Evolutionary conservation across 306 rosid genomes (phyloP), one percentile per base, ranked within the genome.

Genomic region (Vigna mungo): DNA sequence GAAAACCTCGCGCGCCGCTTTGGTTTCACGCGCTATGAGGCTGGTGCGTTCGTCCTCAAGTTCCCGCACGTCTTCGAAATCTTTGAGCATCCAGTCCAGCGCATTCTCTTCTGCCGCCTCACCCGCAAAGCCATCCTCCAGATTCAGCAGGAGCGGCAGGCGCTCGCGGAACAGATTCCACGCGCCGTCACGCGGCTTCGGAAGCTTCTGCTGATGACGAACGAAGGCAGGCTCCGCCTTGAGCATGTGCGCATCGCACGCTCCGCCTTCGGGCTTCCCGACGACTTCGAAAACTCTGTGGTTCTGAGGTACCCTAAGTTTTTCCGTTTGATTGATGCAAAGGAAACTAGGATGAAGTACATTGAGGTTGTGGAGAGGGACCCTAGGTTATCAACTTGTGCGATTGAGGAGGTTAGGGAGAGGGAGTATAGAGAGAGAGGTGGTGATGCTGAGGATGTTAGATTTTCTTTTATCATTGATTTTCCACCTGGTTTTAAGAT

Each of bases 401-500:
- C 90, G 27, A 89, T 94, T 48, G 98, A 92, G 81, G 84, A 75
- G 60, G 88, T 78, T 80, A 89, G 97, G 86, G 98, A 94, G 86
- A 84, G n/a, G 17, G 90, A 89, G 56, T 90, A 92, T 30, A 90
- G 97, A 64, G 92, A 85, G 68, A 90, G 70, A 79, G 98, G 97
- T 44, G 78, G 76, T 82, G 92, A 87, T 67, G 91, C 93, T 15
- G 97, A 92, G 84, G 87, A 94, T 78, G 72, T 88, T 74, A 79
- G 96, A 82, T 94, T 92, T 76, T 84, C 97, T 0, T 92, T 92
- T 71, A 30, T 88, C 63, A 84, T 94, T 74, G 86, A 94, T 79
- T 92, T 92, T 30, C 98, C 95, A 0, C 95, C 96, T 0, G 97
- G 97, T n/a, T 94, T 94, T 76, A 94, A 90, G 93, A 92, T 94